phyloP scores from a whole-genome alignment of 495 filamentous ascomycete genomes.

The Hypoxylon rickii region DNA sequence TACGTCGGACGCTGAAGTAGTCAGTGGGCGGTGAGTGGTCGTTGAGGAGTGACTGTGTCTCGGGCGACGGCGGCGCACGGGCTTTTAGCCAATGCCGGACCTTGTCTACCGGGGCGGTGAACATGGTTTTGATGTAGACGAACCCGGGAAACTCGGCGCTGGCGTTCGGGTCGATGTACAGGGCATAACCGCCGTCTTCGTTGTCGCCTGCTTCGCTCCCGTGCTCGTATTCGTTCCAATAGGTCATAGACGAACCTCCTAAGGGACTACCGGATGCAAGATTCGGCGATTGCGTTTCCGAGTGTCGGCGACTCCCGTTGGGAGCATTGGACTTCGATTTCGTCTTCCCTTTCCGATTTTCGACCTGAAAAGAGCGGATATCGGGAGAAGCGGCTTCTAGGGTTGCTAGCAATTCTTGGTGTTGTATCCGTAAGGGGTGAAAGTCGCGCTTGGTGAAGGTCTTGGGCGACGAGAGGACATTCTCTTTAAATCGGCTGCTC shows the following conservation, averaged over 20 bases:
- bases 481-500: constrained; percentile 60
- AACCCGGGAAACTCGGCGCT: constrained; percentile 53
- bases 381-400: constrained; percentile 50
- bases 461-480: constrained; percentile 59
- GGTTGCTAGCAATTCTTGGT: constrained; percentile 58
- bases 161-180: constrained; percentile 61
- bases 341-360: constrained; percentile 13
- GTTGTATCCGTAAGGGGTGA: constrained; percentile 56
- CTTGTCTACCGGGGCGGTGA: constrained; percentile 50
- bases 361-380: constrained; percentile 14
- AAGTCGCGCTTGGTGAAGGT: constrained; percentile 67
- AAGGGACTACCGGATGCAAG: constrained; percentile 13
- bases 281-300: constrained; percentile 14
- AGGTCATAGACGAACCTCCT: constrained; percentile 36
- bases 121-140: constrained; percentile 45
- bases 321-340: constrained; percentile 10
- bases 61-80: constrained; percentile 17
- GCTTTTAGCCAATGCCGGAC: constrained; percentile 49
- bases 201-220: constrained; percentile 59
- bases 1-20: constrained; percentile 37
- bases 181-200: constrained; percentile 55
- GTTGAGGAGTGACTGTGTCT: constrained; percentile 44
- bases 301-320: constrained; percentile 14
- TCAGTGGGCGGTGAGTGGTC: constrained; percentile 34
- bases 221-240: constrained; percentile 72